phyloP scores from a whole-genome alignment of 139 green algal species.

The Nannochloris sp. region DNA sequence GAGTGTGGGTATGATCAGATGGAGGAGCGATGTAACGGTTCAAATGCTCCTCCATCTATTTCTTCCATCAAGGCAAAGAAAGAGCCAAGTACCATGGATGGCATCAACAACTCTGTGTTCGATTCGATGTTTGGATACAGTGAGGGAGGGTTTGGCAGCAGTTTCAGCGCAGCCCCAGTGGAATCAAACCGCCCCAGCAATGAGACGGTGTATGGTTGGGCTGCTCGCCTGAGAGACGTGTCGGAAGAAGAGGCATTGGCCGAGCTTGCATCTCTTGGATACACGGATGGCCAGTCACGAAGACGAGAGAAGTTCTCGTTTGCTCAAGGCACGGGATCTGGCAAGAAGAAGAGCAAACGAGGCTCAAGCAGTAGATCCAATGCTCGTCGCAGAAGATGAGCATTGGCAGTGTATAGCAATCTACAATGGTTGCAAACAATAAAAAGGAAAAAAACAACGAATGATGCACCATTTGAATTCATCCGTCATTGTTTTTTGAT shows the following conservation, averaged over 20 bases:
- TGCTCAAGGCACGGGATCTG: conserved; percentile 8
- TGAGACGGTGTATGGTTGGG: conserved; percentile 44
- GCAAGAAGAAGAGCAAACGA: conserved; percentile 17
- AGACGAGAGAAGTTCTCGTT: conserved; percentile 7
- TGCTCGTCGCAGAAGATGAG: neutral
- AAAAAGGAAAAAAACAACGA: too few species aligned
- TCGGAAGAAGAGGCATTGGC: conserved; percentile 41
- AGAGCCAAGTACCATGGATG: conserved; percentile 3
- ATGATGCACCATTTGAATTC: too few species aligned
- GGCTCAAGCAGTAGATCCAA: neutral
- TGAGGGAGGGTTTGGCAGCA: conserved; percentile 13
- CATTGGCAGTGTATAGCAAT: neutral
- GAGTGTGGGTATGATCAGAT: conserved; percentile 31
- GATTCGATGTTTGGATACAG: conserved; percentile 36
- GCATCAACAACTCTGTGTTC: conserved; percentile 20
- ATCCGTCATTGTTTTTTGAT: too few species aligned
- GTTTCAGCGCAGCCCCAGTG: neutral
- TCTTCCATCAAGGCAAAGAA: neutral
- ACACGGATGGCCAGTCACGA: conserved; percentile 7
- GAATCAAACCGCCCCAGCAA: neutral
- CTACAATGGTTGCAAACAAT: too few species aligned
- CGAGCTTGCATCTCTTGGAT: conserved; percentile 31
- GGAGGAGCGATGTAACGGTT: neutral
- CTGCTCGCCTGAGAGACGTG: conserved; percentile 32
- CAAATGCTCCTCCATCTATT: neutral